Evolutionary conservation across 768 basidiomycete genomes (phyloP), one percentile per base, ranked within the genome.

Genomic region (Leucocoprinus leucothites): DNA sequence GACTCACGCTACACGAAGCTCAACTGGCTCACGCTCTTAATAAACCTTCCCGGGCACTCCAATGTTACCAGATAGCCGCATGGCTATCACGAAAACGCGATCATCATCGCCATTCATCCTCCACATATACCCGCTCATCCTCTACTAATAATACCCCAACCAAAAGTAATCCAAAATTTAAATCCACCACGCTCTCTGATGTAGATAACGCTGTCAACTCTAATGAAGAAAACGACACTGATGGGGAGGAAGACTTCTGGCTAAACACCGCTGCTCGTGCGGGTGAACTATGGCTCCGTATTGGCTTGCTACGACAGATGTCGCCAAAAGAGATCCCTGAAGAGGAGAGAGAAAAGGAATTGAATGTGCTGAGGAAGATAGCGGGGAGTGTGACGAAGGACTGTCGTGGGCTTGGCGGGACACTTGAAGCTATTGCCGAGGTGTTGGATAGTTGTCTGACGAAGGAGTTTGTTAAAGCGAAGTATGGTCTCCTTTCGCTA

Each of bases 11-110:
- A 6, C 78, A 85, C 55, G 79, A 88, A 50, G 89, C 83, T 0
- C 87, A 92, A 57, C 79, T 91, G 25, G 84, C 87, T 3, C 89
- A 92, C 64, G 81, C 87, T 1, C 68, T 81, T 3, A 81, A 82
- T 1, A 73, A 80, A 7, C 64, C 71, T 0, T 71, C 74, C 9
- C 75, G 81, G 1, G 89, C 90, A 16, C 61, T 74, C 46, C 71
- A 75, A 35, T 87, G 85, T 53, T 92, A 91, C 65, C 74, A 72
- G 40, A 77, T 86, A 3, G 86, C 88, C 3, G 81, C 80, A 3
- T 67, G 73, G 46, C 68, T 88, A 9, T 69, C 69, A 3, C 57
- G 66, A 11, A 61, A 48, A 21, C 57, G 63, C 31, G 41, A 47
- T 14, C 48, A 43, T 2, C 26, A 43, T 9, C n/a, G 2, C 14